Base-by-base conservation (phyloP, 768 basidiomycete species). In the Hydnum rufescens region DNA sequence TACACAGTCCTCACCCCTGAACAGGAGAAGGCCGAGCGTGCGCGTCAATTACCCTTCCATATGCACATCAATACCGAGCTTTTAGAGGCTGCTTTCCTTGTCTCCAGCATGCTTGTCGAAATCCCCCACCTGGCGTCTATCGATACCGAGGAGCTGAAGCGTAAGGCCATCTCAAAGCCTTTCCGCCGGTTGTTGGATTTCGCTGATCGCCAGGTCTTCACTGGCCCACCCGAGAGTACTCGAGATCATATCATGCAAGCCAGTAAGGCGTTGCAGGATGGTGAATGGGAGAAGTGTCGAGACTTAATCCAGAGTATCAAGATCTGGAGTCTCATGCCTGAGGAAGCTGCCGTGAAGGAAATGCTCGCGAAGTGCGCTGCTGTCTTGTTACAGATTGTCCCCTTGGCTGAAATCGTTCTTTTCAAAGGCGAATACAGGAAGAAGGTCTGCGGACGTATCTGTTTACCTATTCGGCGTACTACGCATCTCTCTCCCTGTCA, bases 181-280 rank as follows among this genome's bases (percentile, higher is more conserved):
- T 99, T 97, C 78, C 78, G 92, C 32, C 76, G 93, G 43, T 68
- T 96, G 55, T 70, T 99, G 51, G 95, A 99, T 66, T 92, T 95
- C 61, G 92, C 93, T 1, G 95, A 97, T 60, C 77, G 89, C 28
- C 95, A 97, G 68, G 82, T 95, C 6, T 99, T 99, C 66, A 92
- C 89, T 23, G 95, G 92, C 2, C 90, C 92, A 1, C 89, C 90
- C n/a, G 95, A 99, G 67, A 96, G 86, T 61, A 97, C 93, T 30
- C 73, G 95, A 31, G 95, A 99, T 61, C 95, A 97, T 63, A 93
- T 99, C 65, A 95, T 97, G 86, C 93, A 97, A 65, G 95, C 95
- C 1, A 87, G 84, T 67, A 96, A 89, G 66, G 92, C 95, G 1
- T 66, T 99, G 46, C 90, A 96, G 67, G 78, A 83, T 56, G 95